Base-by-base conservation (phyloP, 371 early-diverging fungal species). In the Mortierella sp. region DNA sequence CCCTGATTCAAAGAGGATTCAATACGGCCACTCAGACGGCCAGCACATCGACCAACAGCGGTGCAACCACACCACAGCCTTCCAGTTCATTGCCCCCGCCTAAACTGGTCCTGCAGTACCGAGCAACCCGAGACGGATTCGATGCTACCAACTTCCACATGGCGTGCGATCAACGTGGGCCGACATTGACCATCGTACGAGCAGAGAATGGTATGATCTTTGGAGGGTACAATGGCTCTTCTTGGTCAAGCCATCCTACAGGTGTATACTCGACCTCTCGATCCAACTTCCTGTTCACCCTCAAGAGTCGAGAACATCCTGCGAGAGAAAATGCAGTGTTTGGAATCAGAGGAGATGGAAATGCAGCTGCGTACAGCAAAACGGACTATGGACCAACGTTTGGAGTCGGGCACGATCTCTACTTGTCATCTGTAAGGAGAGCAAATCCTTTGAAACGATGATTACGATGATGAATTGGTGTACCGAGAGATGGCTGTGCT, bases 131-230 rank as follows among this genome's bases (percentile, higher is more conserved):
- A 0, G 76, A 76, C 31, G 76, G 76, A 14, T 76, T 76, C 47
- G 65, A 65, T 31, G 76, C 76, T 2, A 45, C 54, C 24, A 69
- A 62, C 27, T 76, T 76, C 55, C 76, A 76, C 27, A 58, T 53
- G 62, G 55, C 70, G 1, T 76, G 76, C 31, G 76, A 76, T 42
- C 76, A 76, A 23, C 76, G 76, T 2, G 76, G 76, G 1, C 76
- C 76, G 21, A 76, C 76, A 0, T 24, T 76, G 23, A 76, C 76
- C 19, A 70, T 76, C 0, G 52, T 69, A 8, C 57, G 66, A 1
- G 55, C 76, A 1, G 70, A 69, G 13, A 69, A 61, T 24, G 76
- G 76, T 0, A 41, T 55, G 19, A 61, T 76, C 14, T 69, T 76
- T 65, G 76, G 76, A 10, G 76, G 76, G 0, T 76, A 69, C 53